These are phyloP conservation scores for Mortierella antarctica DNA, from an alignment of 192 early-diverging fungal species.

Conservation along the genomic window DNA sequence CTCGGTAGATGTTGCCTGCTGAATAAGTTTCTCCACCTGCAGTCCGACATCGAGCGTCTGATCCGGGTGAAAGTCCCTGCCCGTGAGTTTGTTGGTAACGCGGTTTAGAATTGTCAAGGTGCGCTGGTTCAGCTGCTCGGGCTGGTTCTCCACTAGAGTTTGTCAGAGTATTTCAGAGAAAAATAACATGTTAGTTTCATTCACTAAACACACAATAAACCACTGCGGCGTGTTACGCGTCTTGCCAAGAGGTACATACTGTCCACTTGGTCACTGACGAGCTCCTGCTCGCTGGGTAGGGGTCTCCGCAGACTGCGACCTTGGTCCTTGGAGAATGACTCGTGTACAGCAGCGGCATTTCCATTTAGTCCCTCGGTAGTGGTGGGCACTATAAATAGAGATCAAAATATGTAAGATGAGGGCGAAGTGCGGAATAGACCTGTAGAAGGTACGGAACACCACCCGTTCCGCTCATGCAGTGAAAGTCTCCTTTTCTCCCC, in stretches of 20 bases:
- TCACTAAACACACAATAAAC: neutral
- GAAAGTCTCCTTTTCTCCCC: neutral
- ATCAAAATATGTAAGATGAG: neutral
- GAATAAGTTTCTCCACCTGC: constrained; percentile 91
- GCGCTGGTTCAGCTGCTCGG: constrained; percentile 52
- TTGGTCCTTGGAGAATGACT: constrained; percentile 30
- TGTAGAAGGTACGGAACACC: neutral
- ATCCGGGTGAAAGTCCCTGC: constrained; percentile 89
- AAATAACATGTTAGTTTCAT: neutral
- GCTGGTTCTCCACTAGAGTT: constrained; percentile 21
- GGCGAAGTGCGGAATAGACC: too few relatives aligned
- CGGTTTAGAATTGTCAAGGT: constrained; percentile 87
- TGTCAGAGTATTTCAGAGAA: neutral
- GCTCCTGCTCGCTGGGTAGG: constrained; percentile 32
- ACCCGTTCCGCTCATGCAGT: neutral
- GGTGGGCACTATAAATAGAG: constrained; percentile 30
- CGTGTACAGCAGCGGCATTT: neutral
- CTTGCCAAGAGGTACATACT: neutral
- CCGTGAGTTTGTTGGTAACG: constrained; percentile 91
- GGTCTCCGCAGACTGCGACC: constrained; percentile 39
- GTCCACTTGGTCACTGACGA: constrained; percentile 34
- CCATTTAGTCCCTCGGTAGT: constrained; percentile 4
- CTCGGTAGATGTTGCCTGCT: constrained; percentile 89
- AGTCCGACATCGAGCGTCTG: constrained; percentile 77
- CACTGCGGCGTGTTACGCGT: neutral